phyloP scores from a whole-genome alignment of 225 moss, liverwort and hornwort genomes.

The Climacium dendroides region DNA sequence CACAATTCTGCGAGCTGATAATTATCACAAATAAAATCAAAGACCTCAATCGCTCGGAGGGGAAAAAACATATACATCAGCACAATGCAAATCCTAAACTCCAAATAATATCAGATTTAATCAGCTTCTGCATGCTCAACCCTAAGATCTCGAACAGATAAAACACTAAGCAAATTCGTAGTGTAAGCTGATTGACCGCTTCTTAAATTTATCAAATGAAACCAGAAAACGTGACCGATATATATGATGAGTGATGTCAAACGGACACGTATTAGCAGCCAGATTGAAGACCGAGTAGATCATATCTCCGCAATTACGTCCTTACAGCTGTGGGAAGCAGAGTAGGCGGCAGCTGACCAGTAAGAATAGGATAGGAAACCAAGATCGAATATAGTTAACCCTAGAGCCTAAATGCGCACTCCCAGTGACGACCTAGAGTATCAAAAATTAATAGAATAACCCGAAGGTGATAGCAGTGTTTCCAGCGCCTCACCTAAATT shows the following conservation, averaged over 20 bases:
- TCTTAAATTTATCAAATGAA: not conserved
- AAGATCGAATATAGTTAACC: slow-evolving; percentile 3
- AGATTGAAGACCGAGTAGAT: not conserved
- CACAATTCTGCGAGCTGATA: not conserved
- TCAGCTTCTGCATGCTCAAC: not conserved
- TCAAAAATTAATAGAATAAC: not conserved
- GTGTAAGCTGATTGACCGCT: not conserved
- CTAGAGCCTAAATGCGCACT: not conserved
- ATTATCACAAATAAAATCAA: not conserved
- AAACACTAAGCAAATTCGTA: not conserved
- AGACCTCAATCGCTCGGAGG: not conserved
- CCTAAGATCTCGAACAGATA: not conserved
- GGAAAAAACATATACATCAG: not conserved
- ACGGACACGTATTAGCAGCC: not conserved
- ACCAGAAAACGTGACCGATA: not conserved
- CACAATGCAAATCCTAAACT: not conserved
- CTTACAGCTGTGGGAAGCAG: not conserved
- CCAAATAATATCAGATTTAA: not conserved
- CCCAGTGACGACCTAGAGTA: not conserved
- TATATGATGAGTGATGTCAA: not conserved
- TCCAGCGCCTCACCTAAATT: not conserved
- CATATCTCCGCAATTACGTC: not conserved
- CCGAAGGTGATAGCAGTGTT: not conserved
- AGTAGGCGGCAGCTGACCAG: not conserved
- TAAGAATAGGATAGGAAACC: not conserved